Evolutionary conservation across 2,329 filamentous ascomycete species (phyloP).

Genomic region (Colletotrichum sp.): DNA sequence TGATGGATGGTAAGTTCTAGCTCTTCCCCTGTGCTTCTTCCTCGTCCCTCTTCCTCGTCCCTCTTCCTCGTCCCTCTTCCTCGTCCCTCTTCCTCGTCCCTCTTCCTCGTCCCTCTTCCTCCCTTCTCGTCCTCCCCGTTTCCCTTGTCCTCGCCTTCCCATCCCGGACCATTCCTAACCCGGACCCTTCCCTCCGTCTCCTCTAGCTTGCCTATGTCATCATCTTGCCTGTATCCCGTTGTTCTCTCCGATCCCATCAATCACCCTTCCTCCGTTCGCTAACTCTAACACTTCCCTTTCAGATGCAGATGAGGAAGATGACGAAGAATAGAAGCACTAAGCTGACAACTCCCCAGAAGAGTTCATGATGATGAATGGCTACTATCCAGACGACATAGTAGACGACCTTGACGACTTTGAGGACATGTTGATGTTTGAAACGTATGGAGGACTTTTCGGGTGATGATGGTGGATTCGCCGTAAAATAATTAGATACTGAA

Average conservation of each 20-base stretch:
- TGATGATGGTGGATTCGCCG: neutral
- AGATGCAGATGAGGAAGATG: neutral
- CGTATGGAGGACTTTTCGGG: neutral
- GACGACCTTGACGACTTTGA: neutral
- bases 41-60: no score
- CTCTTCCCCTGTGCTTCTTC: neutral
- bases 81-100: neutral
- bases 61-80: neutral
- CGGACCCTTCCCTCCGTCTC: neutral
- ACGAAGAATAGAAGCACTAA: neutral
- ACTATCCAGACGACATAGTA: neutral
- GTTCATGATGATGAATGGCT: neutral
- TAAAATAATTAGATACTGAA: neutral
- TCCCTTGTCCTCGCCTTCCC: neutral
- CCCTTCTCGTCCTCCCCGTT: neutral
- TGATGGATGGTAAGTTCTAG: slow-evolving; percentile 9
- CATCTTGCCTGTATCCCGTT: neutral
- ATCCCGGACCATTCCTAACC: neutral
- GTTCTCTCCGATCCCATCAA: neutral
- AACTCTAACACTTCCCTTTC: neutral
- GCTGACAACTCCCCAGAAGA: slow-evolving; percentile 4
- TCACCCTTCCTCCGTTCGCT: neutral
- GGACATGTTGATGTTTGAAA: slow-evolving; percentile 1
- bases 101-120: no score
- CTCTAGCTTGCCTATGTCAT: neutral